Base-by-base conservation (phyloP, 208 protist species). In the Strigomonas oncopelti region DNA sequence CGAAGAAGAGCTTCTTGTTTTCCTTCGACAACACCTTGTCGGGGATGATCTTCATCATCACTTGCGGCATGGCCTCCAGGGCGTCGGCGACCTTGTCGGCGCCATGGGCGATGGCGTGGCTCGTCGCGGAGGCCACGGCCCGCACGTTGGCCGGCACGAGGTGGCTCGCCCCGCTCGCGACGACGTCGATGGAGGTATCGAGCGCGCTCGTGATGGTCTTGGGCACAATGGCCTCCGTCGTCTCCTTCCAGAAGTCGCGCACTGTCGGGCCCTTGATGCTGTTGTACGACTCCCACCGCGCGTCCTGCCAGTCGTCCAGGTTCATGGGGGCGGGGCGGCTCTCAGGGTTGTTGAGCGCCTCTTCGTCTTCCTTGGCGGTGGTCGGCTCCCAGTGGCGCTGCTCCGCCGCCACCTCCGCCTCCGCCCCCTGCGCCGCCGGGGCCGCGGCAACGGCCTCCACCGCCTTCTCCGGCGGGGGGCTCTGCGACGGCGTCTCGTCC, bases 1-100 rank as follows among this genome's bases (percentile, higher is more conserved):
- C 74, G 61, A 86, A 86, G 69, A 86, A 46, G 0, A 82, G 69
- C 56, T 71, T 62, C 77, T 83, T 83, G 61, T 78, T 61, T 24
- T 80, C 71, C n/a, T 77, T 29, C 0, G 76, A 78, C 73, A 86
- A 79, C 54, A 86, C 55, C 11, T 59, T 29, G 14, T 67, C 54
- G 0, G 80, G 80, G 28, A 86, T 80, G 20, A 67, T 70, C 14
- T 71, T 65, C 29, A 86, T 71, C 25, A 86, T 45, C 36, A 77
- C n/a, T 8, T 42, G 70, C 1, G 80, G 80, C 53, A 75, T 58
- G n/a, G 51, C 56, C 53, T 81, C 80, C 13, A 86, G 75, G 14
- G 70, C 77, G 42, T 67, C 56, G 1, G 67, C 65, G 27, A 80
- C 69, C 25, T 67, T 55, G 36, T 79, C 65, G 16, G 68, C 71